Evolutionary conservation across 1,139 yeast species (phyloP).

Genomic region (Blastobotrys persicus): DNA sequence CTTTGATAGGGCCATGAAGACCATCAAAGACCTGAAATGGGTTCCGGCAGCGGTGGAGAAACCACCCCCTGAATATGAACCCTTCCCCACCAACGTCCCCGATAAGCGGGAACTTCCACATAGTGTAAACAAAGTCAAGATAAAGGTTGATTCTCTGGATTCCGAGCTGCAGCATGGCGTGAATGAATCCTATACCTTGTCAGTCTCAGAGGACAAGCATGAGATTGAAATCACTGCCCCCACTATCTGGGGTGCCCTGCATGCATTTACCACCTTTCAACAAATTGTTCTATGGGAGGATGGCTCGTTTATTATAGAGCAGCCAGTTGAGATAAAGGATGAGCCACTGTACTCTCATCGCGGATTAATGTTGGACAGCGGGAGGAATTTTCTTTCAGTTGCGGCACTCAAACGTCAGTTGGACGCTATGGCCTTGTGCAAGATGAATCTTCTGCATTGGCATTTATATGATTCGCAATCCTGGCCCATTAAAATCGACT

Average conservation of each 20-base stretch:
- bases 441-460: conserved; percentile 49
- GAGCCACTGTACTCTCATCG: conserved; percentile 45
- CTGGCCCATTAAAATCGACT: conserved; percentile 45
- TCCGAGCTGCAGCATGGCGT: conserved; percentile 44
- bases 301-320: conserved; percentile 37
- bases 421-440: conserved; percentile 45
- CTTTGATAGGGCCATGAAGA: conserved; percentile 22
- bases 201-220: conserved; percentile 19
- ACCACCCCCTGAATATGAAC: conserved; percentile 24
- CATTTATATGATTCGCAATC: conserved; percentile 48
- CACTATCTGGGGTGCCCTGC: conserved; percentile 49
- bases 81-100: conserved; percentile 22
- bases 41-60: conserved; percentile 26
- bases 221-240: conserved; percentile 36
- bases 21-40: conserved; percentile 26
- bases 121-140: conserved; percentile 17
- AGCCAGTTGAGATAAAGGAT: conserved; percentile 41
- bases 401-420: conserved; percentile 41
- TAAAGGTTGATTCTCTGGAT: conserved; percentile 32
- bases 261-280: conserved; percentile 47
- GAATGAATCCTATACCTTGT: conserved; percentile 43
- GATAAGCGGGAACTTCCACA: conserved; percentile 10
- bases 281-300: conserved; percentile 42
- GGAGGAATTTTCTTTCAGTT: conserved; percentile 42
- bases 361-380: conserved; percentile 47